Evolutionary conservation across 176 grass and related monocot genomes (phyloP).

Genomic region (barley (Hordeum vulgare)): MorexV3_pseudomolecules_assembly NC_058524.1:110388104-110388603

Average conservation of each 20-base stretch:
- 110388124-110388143: not conserved
- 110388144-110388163: not conserved
- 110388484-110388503: not conserved
- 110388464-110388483: not conserved
- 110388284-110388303: not conserved
- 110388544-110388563: not conserved
- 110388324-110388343: not conserved
- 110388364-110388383: not conserved
- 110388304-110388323: not conserved
- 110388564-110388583: not conserved
- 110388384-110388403: not conserved
- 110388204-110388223: not conserved
- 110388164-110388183: not conserved
- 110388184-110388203: not conserved
- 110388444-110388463: not conserved
- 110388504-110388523: not conserved
- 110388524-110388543: not conserved
- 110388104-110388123: conserved; percentile 26
- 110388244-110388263: not conserved
- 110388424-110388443: not conserved
- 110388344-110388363: not conserved
- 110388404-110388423: not conserved
- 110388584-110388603: not conserved
- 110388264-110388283: not conserved
- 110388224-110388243: not conserved